phyloP scores from a whole-genome alignment of 257 asterid genomes.

The Henckelia pumila region DNA sequence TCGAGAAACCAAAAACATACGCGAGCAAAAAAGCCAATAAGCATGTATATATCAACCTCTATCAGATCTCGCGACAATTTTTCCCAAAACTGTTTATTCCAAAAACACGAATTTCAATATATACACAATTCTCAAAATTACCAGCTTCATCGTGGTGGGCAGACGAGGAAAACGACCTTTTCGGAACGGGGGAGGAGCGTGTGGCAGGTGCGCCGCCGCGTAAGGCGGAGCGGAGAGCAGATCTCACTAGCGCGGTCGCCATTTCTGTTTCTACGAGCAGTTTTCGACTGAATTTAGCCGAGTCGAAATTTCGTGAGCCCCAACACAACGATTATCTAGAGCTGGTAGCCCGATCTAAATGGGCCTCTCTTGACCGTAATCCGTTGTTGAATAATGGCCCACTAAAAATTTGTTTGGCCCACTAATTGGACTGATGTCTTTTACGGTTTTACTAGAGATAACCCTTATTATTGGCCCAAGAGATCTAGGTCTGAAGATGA shows the following conservation, averaged over 20 bases:
- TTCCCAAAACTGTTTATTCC: background rate
- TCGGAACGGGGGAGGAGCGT: slow-evolving; percentile 45
- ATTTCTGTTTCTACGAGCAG: slow-evolving; percentile 34
- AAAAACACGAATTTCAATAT: too few species aligned
- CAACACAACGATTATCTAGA: background rate
- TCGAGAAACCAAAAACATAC: background rate
- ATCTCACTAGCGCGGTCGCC: slow-evolving; percentile 87
- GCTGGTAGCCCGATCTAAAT: background rate
- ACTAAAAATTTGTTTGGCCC: too few species aligned
- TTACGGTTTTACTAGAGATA: too few species aligned
- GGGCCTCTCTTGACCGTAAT: background rate
- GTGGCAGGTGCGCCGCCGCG: slow-evolving; percentile 57
- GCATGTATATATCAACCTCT: background rate
- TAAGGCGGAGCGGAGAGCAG: slow-evolving; percentile 74
- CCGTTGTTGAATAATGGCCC: too few species aligned
- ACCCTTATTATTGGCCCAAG: too few species aligned
- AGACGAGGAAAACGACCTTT: slow-evolving; percentile 63
- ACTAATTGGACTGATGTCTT: too few species aligned
- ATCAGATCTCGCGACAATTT: background rate
- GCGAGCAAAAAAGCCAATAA: background rate
- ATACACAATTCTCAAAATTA: slow-evolving; percentile 24
- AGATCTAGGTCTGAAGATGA: too few species aligned
- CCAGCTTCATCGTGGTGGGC: slow-evolving; percentile 80
- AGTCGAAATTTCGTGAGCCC: background rate
- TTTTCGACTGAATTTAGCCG: background rate